Evolutionary conservation across 495 filamentous ascomycete genomes (phyloP), one percentile per base, ranked within the genome.

Genomic region (Xylaria longipes): DNA sequence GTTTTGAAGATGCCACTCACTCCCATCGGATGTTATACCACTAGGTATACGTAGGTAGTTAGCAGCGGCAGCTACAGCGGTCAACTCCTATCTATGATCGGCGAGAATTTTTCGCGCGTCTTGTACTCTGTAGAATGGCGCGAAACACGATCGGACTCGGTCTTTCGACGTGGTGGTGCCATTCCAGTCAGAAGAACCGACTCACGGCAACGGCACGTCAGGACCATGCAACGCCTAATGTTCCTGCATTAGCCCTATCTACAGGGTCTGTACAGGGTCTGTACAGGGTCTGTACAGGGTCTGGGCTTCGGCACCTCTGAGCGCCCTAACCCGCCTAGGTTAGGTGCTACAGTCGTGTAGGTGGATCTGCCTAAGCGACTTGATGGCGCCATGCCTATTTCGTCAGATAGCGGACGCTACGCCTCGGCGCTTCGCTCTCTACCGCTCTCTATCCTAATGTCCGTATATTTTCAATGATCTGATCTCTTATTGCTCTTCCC

Each of bases 231-330:
- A 67, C 48, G 35, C n/a, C 25, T 35, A 41, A 41, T 29, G 65
- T 67, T 67, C 65, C 65, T 67, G 65, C 65, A 67, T 67, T 56
- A 56, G 65, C 65, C 65, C 45, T 66, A n/a, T n/a, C n/a, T n/a
- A n/a, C n/a, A n/a, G n/a, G n/a, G n/a, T n/a, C n/a, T n/a, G n/a
- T n/a, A n/a, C n/a, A n/a, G n/a, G n/a, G n/a, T n/a, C n/a, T n/a
- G n/a, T n/a, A 35, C 57, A 37, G 20, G 57, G 57, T 60, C 56
- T 37, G 17, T n/a, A 35, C 57, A 37, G 20, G 57, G 57, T 60
- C 56, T 37, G 17, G 56, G 29, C 56, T 37, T 37, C 56, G 56
- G 56, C 31, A 60, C 8, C 17, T 60, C 29, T 60, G 5, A 20
- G 25, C 6, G 3, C 14, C 33, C 56, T 60, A 60, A 22, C 57